Base-by-base conservation (phyloP, 2,329 filamentous ascomycete species). In the Penicillium sp. region DNA sequence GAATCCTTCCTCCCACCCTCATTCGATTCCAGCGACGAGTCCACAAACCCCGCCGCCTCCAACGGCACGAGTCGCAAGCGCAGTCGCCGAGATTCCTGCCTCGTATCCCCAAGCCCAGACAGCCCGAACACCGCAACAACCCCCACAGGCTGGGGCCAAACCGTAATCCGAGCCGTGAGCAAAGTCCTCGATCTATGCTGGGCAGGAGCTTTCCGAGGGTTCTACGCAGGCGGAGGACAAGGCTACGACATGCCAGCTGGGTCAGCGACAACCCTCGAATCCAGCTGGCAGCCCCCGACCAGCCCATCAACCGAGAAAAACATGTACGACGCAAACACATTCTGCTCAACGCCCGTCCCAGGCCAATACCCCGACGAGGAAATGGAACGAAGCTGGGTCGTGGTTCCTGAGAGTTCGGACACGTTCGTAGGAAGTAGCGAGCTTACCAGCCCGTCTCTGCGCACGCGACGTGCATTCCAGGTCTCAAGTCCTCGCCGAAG, bases 101-200 rank as follows among this genome's bases (percentile, higher is more conserved):
- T 68, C 47, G 59, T 65, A 23, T 66, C 67, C 5, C 60, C 65
- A 26, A 43, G 44, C 47, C 45, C 56, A 38, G 54, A 65, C 38
- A 53, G 57, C 43, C 32, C 40, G 23, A 56, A 49, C 36, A 57
- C 60, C 18, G 40, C 57, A 23, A 50, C 55, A 7, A 58, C 56
- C 11, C 59, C 62, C 27, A 53, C 66, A 27, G 70, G 74, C 35
- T 76, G 76, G 73, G 70, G 74, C 27, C 72, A 67, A 32, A 66
- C 75, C 1, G 72, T 78, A 7, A 70, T 78, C 43, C 73, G 70
- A 30, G 68, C 74, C 5, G 75, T 78, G 2, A 75, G 90, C 16
- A 93, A 87, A 66, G 85, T 96, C 0, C 91, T 90, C 82, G 84
- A 91, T 62, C 94, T 96, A 65, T 96, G 92, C 76, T 89, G 79